Evolutionary conservation across 2,329 filamentous ascomycete genomes (phyloP).

Genomic region (Chalaropsis ovoidea): DNA sequence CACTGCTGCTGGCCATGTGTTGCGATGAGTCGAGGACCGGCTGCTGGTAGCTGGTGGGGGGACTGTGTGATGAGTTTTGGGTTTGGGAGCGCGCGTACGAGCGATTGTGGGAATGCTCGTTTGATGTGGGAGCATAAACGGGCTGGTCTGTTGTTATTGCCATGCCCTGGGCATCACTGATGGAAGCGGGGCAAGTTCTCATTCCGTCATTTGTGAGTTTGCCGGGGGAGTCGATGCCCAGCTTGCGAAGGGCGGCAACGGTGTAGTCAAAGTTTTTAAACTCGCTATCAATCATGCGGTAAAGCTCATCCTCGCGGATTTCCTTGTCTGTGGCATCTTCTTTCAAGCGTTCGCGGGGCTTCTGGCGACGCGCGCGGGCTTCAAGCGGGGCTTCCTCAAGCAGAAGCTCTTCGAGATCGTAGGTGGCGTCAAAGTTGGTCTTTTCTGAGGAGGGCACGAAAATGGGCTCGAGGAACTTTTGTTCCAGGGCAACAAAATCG

Average conservation of each 20-base stretch:
- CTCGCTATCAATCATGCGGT: conserved; percentile 85
- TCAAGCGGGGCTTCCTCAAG: conserved; percentile 92
- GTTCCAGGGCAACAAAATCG: conserved; percentile 74
- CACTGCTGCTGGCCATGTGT: conserved; percentile 16
- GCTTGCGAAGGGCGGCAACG: conserved; percentile 47
- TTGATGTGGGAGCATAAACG: conserved; percentile 34
- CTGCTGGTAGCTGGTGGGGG: conserved; percentile 14
- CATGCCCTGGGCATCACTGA: conserved; percentile 14
- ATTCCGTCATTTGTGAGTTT: neutral
- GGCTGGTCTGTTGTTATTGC: conserved; percentile 45
- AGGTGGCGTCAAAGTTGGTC: conserved; percentile 97
- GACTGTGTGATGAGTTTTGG: neutral
- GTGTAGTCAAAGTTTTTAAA: conserved; percentile 97
- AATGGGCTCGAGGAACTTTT: conserved; percentile 79
- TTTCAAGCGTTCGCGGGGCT: conserved; percentile 81
- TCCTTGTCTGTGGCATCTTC: conserved; percentile 93
- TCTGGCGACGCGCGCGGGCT: conserved; percentile 82
- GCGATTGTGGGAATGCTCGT: conserved; percentile 26
- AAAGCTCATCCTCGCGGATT: conserved; percentile 86
- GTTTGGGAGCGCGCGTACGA: conserved; percentile 8
- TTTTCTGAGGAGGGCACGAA: conserved; percentile 93
- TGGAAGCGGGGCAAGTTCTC: neutral
- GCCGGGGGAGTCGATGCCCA: conserved; percentile 19
- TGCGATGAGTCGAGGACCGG: conserved; percentile 15
- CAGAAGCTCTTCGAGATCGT: conserved; percentile 87